Percentiles rank a stretch among this genome's conserved stretches.
These are phyloP conservation scores for Magnusiomyces clavatus DNA, from an alignment of 1,139 yeast species.

Conservation along the genomic window DNA sequence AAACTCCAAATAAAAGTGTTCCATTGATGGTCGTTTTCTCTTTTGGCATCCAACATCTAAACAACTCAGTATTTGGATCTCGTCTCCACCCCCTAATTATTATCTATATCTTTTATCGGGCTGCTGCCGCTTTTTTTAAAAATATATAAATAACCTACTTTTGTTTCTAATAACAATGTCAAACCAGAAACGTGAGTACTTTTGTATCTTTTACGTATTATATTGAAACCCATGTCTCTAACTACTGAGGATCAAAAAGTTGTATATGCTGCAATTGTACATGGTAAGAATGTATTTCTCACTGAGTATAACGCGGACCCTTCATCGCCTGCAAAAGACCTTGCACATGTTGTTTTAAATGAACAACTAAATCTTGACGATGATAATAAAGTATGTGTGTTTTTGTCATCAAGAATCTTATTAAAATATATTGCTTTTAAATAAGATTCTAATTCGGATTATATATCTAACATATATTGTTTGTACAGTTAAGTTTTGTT, in stretches of 20 bases:
- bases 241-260: constrained; percentile 15
- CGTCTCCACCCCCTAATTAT: too few relatives aligned
- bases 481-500: constrained; percentile 21
- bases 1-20: too few relatives aligned
- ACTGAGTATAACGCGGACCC: constrained; percentile 20
- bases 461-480: constrained; percentile 13
- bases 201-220: too few relatives aligned
- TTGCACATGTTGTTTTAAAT: constrained; percentile 24
- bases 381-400: constrained; percentile 21
- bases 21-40: neutral
- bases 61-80: neutral
- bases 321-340: constrained; percentile 17
- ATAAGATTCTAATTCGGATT: neutral
- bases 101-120: too few relatives aligned
- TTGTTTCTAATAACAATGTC: too few relatives aligned
- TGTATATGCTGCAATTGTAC: constrained; percentile 28
- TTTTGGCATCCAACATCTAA: neutral
- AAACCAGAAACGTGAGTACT: too few relatives aligned
- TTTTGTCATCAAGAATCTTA: neutral
- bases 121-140: too few relatives aligned
- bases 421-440: neutral
- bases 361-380: constrained; percentile 23
- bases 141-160: too few relatives aligned
- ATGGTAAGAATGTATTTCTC: constrained; percentile 19
- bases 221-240: too few relatives aligned